Evolutionary conservation across 192 early-diverging fungal genomes (phyloP).

Genomic region (Gryganskiella cystojenkinii): DNA sequence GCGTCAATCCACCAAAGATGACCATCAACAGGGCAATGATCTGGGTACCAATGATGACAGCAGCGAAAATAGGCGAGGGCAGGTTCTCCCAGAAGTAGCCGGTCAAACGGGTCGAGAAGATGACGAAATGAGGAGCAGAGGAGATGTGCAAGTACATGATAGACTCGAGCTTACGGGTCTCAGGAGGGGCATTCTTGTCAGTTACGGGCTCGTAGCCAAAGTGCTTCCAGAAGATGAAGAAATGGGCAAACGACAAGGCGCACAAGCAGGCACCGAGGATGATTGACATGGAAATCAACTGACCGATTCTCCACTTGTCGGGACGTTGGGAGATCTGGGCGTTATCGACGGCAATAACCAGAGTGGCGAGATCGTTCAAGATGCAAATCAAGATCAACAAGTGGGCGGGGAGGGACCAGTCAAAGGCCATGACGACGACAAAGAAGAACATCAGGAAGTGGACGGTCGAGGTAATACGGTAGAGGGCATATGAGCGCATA

Average conservation of each 20-base stretch:
- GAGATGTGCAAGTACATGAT: slow-evolving; percentile 89
- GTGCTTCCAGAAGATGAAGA: slow-evolving; percentile 73
- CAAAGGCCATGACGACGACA: slow-evolving; percentile 78
- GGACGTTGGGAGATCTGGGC: slow-evolving; percentile 82
- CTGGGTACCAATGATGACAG: slow-evolving; percentile 76
- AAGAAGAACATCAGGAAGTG: slow-evolving; percentile 96
- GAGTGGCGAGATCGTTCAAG: slow-evolving; percentile 82
- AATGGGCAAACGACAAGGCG: slow-evolving; percentile 56
- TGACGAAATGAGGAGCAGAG: slow-evolving; percentile 85
- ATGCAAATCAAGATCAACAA: slow-evolving; percentile 87
- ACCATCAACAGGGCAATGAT: no score
- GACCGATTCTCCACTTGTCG: slow-evolving; percentile 89
- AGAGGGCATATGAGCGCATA: slow-evolving; percentile 86
- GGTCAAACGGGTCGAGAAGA: slow-evolving; percentile 81
- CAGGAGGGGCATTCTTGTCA: slow-evolving; percentile 34
- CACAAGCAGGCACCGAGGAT: slow-evolving; percentile 76
- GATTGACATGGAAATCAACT: slow-evolving; percentile 77
- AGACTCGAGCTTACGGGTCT: slow-evolving; percentile 69
- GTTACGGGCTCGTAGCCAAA: slow-evolving; percentile 58
- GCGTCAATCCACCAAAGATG: slow-evolving; percentile 56
- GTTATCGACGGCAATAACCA: slow-evolving; percentile 91
- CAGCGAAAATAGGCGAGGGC: slow-evolving; percentile 73
- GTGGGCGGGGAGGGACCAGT: slow-evolving; percentile 79
- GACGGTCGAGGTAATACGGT: slow-evolving; percentile 92
- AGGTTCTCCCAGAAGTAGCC: slow-evolving; percentile 80